phyloP scores from a whole-genome alignment of 2,329 filamentous ascomycete genomes.

The Fusarium subtropicale region DNA sequence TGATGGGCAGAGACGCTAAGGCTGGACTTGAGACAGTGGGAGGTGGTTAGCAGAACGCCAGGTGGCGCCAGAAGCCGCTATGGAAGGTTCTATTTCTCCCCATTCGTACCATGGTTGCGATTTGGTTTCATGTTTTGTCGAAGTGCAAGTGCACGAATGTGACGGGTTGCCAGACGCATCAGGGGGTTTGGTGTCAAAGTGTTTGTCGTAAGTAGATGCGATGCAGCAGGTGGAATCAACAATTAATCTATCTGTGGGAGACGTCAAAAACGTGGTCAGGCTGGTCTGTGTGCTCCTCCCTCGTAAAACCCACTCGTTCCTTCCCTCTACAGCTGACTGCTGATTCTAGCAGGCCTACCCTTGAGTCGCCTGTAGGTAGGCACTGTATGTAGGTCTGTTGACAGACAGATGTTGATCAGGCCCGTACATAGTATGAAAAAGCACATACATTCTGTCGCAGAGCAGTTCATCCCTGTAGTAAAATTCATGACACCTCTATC shows the following conservation, averaged over 20 bases:
- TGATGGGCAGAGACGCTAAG: conserved; percentile 32
- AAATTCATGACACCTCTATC: neutral
- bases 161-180: neutral
- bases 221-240: neutral
- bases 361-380: neutral
- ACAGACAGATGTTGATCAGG: neutral
- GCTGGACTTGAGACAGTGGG: conserved; percentile 20
- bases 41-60: conserved; percentile 16
- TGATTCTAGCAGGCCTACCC: neutral
- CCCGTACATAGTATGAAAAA: neutral
- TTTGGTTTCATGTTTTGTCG: conserved; percentile 7
- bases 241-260: neutral
- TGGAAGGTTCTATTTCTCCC: conserved; percentile 38
- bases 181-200: neutral
- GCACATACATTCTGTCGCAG: neutral
- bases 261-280: conserved; percentile 7
- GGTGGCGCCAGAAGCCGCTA: conserved; percentile 35
- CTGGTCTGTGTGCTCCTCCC: neutral
- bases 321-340: neutral
- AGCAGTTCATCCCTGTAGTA: neutral
- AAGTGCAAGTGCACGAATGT: neutral
- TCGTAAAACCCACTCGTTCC: neutral
- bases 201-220: neutral
- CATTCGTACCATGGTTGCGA: conserved; percentile 3
- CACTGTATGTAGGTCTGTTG: neutral